Evolutionary conservation across 2,329 filamentous ascomycete genomes (phyloP).

Genomic region (Westerdykella aurantiaca): DNA sequence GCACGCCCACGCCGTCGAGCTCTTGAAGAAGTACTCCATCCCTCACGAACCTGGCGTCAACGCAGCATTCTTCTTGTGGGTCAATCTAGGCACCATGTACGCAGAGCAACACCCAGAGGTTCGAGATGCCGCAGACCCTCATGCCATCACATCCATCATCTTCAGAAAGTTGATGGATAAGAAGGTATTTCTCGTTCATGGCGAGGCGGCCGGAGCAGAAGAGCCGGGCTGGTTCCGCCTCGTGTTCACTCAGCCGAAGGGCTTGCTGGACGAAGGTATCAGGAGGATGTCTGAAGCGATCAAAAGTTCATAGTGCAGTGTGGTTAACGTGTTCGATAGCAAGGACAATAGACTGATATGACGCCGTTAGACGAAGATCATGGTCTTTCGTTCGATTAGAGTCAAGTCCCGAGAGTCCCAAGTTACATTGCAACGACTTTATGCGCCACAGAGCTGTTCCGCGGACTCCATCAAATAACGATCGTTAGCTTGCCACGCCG

Average conservation of each 20-base stretch:
- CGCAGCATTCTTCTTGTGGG: constrained; percentile 45
- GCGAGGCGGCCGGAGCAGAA: constrained; percentile 43
- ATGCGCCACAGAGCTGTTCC: too few species aligned
- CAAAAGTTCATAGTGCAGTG: background rate
- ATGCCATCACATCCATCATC: background rate
- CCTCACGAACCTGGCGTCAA: constrained; percentile 36
- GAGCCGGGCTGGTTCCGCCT: constrained; percentile 51
- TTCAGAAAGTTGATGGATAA: constrained; percentile 34
- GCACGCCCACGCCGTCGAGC: constrained; percentile 9
- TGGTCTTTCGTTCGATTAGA: too few species aligned
- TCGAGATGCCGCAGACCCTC: constrained; percentile 9
- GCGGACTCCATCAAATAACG: too few species aligned
- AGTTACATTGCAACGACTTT: too few species aligned
- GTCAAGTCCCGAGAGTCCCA: too few species aligned
- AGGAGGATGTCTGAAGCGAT: constrained; percentile 15
- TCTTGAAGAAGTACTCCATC: constrained; percentile 31
- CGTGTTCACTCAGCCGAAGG: constrained; percentile 42
- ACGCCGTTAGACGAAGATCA: too few species aligned
- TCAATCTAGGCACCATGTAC: constrained; percentile 24
- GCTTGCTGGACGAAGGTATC: constrained; percentile 30
- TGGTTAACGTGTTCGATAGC: too few species aligned
- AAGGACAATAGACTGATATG: too few species aligned
- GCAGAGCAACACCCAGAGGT: constrained; percentile 13
- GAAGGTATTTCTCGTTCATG: constrained; percentile 49
- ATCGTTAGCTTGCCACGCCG: too few species aligned